phyloP scores from a whole-genome alignment of 2,329 filamentous ascomycete genomes.

The Epichloe typhina region DNA sequence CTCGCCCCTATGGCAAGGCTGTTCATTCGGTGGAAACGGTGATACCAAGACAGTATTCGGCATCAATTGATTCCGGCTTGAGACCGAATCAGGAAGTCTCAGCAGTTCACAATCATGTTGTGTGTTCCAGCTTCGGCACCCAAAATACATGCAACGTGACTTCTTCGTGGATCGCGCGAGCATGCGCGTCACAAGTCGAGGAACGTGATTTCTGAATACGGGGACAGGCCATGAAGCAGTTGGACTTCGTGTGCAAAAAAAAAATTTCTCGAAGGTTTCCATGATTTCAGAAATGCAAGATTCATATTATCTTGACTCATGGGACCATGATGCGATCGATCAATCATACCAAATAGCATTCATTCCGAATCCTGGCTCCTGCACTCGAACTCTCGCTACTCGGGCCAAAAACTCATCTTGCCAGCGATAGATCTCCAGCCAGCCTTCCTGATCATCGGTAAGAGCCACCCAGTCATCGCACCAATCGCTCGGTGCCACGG shows the following conservation, averaged over 20 bases:
- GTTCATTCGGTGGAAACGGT: neutral
- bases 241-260: no score
- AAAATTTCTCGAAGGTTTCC: no score
- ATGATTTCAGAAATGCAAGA: no score
- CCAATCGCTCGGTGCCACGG: constrained; percentile 73
- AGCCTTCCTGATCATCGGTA: constrained; percentile 79
- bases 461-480: constrained; percentile 82
- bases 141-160: neutral
- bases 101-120: neutral
- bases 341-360: constrained; percentile 65
- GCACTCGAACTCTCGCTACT: constrained; percentile 63
- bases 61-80: neutral
- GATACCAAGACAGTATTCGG: neutral
- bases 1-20: neutral
- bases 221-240: no score
- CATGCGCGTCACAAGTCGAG: no score
- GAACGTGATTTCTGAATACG: no score
- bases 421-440: constrained; percentile 81
- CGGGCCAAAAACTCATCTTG: constrained; percentile 66
- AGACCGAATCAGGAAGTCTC: neutral
- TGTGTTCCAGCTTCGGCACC: neutral
- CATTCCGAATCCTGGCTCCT: constrained; percentile 88
- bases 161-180: no score
- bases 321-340: neutral
- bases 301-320: no score